Evolutionary conservation across 2,329 filamentous ascomycete species (phyloP), one percentile per base, ranked within the genome.

Genomic region (Simplicillium sp.): DNA sequence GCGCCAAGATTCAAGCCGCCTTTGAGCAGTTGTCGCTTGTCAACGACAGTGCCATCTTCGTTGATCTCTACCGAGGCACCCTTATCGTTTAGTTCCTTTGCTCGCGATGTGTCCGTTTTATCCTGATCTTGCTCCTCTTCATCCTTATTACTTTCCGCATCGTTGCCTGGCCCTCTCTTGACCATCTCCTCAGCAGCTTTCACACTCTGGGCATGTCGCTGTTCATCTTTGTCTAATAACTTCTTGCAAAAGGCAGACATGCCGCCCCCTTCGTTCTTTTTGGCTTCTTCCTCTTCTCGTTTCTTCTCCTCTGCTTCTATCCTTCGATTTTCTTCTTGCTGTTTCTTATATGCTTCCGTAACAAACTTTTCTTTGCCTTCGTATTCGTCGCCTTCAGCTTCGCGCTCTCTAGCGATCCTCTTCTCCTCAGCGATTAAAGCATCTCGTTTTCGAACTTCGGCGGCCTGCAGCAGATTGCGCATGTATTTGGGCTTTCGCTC

Each of bases 281-380:
- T 73, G 17, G 74, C 70, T 52, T 84, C 73, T 31, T 70, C 73
- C 51, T 82, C 83, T 51, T 86, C 81, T 43, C 71, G 67, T 44
- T 59, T 63, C 54, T 69, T 74, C 62, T 92, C 85, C 54, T 87
- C 84, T 48, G 80, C 82, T 54, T 89, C 84, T 8, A 85, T 54
- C 41, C 70, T 66, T 49, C 70, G 67, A 48, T 86, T 80, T 59
- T 89, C 86, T 56, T 83, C 84, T 54, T 89, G 84, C 55, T 90
- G 85, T 54, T 74, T 72, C 65, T 84, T 87, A 58, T 92, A 94
- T 29, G 85, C 85, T 43, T 80, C 82, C 0, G 86, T 92, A 29
- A 92, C 87, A 50, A 92, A 92, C 60, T 82, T 86, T 56, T 92
- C 87, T 64, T 89, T 92, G 52, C 82, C 86, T 0, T 75, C 82